Conservation (phyloP, 2,329 filamentous ascomycete species). For the Aspergillus chevalieri region DNA sequence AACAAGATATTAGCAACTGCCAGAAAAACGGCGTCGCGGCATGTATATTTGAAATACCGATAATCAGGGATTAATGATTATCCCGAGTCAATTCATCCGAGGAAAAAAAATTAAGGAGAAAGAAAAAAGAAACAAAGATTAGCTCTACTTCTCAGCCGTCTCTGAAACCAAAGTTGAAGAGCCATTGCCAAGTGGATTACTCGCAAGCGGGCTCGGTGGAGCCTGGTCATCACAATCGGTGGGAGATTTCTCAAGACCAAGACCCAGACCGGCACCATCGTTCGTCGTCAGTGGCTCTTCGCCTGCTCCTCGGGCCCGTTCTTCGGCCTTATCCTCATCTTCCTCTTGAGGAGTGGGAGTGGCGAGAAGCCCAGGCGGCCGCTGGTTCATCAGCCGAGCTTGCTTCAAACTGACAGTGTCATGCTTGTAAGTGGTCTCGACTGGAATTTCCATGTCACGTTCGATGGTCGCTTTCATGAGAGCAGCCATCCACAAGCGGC, state of each 20-base stretch:
- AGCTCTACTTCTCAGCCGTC: constrained; percentile 18
- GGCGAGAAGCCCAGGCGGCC: constrained; percentile 81
- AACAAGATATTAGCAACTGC: constrained; percentile 2
- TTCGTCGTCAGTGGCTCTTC: constrained; percentile 8
- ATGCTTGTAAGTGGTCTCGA: constrained; percentile 91
- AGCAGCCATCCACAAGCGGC: constrained; percentile 94
- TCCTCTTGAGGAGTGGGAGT: constrained; percentile 25
- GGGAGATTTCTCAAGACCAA: constrained; percentile 23
- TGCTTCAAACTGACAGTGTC: constrained; percentile 92
- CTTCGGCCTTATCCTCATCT: constrained; percentile 21
- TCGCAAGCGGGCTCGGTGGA: constrained; percentile 20
- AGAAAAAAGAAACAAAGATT: neutral
- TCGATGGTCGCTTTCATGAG: constrained; percentile 99
- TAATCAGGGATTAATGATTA: neutral
- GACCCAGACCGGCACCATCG: constrained; percentile 29
- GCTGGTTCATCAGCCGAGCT: constrained; percentile 77
- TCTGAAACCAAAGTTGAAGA: constrained; percentile 22
- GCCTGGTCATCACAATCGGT: constrained; percentile 6
- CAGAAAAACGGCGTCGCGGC: neutral
- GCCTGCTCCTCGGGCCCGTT: constrained; percentile 2
- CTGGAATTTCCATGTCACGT: constrained; percentile 67
- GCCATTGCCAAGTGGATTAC: constrained; percentile 21
- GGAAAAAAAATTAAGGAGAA: neutral
- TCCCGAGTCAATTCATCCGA: neutral
- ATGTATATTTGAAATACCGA: neutral